Base-by-base conservation (phyloP, 306 rosid species). In the Cicer cuneatum region DNA sequence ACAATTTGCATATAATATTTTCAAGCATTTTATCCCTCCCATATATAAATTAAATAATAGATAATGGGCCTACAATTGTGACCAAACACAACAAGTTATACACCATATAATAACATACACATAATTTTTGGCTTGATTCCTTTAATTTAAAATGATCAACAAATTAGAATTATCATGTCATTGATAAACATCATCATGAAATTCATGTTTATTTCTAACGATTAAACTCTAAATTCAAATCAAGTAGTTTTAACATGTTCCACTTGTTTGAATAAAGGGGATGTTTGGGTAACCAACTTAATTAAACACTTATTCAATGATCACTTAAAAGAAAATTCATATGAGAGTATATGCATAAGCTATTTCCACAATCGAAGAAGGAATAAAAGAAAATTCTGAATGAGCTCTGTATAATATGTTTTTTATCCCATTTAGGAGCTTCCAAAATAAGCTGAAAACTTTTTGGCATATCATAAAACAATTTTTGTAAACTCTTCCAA, bases 201-300 rank as follows among this genome's bases (percentile, higher is more conserved):
- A 37, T 60, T 62, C 57, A 78, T 38, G 45, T n/a, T 35, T 74
- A 76, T 29, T 16, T 41, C 10, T 56, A 12, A 45, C 7, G 48
- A 21, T 35, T 49, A 51, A 48, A 39, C 39, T 66, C 66, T 53
- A 40, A 40, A 24, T 18, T 57, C 59, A 21, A 54, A 14, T 13
- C 45, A n/a, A 21, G 8, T 81, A 64, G 7, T 35, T 49, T 57
- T 57, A 38, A 66, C 14, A 59, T 77, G 48, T 60, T 15, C 53
- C 70, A 42, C 69, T 59, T 8, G 76, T 41, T 58, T 53, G 42
- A 61, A 39, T 66, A 73, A 70, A 48, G 19, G 10, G 41, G 42
- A 59, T 16, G n/a, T 58, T 58, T 14, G 10, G 3, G 10, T 61
- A 61, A 61, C 7, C 45, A 38, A 7, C 48, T 38, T 39, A n/a